phyloP scores from a whole-genome alignment of 257 asterid species.

The Solanum etuberosum region DNA sequence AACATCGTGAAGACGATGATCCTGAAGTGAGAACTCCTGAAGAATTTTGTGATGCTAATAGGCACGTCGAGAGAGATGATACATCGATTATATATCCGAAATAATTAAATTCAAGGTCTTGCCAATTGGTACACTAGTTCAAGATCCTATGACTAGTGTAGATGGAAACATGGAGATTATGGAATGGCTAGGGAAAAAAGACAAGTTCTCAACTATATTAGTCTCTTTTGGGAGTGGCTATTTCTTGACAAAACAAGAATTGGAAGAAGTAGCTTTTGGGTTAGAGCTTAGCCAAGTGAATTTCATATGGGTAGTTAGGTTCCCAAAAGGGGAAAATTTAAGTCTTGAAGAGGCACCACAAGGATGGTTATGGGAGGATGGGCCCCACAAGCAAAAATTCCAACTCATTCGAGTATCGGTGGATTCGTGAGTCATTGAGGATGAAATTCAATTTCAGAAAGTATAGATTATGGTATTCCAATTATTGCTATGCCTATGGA shows the following conservation, averaged over 20 bases:
- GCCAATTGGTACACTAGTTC: neutral
- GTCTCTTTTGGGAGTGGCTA: neutral
- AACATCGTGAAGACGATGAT: neutral
- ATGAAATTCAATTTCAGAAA: conserved; percentile 4
- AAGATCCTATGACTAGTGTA: neutral
- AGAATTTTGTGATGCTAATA: neutral
- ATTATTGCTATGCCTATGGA: conserved; percentile 37
- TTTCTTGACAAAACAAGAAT: neutral
- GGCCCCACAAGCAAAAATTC: conserved; percentile 35
- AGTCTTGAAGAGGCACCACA: conserved; percentile 15
- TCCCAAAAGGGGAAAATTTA: neutral
- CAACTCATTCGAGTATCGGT: conserved; percentile 16
- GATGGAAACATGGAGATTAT: neutral
- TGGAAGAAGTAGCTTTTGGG: neutral
- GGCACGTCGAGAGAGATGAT: neutral
- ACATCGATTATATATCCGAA: neutral
- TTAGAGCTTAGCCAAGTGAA: neutral
- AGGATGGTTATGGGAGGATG: conserved; percentile 30
- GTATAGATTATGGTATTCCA: conserved; percentile 31
- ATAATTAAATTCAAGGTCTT: neutral
- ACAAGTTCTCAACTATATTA: neutral
- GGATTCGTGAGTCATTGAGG: conserved; percentile 31
- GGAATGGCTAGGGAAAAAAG: neutral
- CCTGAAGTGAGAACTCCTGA: neutral
- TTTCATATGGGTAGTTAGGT: neutral